phyloP scores from a whole-genome alignment of 225 moss, liverwort and hornwort species.

The Climacium dendroides region DNA sequence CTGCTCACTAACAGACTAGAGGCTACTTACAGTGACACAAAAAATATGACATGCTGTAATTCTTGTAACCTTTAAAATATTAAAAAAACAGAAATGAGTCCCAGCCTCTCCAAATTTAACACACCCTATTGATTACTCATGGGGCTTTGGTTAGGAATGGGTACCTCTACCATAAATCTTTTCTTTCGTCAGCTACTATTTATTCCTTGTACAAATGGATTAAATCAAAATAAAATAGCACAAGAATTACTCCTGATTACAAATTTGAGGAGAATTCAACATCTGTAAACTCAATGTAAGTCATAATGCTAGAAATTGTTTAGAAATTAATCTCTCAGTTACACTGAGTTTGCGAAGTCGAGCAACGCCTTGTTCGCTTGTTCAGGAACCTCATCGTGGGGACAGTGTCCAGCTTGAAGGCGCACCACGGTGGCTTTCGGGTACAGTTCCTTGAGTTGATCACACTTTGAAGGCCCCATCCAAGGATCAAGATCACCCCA shows the following conservation, averaged over 20 bases:
- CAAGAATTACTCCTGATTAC: background rate
- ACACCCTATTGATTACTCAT: too few relatives aligned
- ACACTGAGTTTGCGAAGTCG: constrained; percentile 22
- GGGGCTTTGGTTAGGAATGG: too few relatives aligned
- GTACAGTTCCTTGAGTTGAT: constrained; percentile 51
- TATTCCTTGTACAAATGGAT: background rate
- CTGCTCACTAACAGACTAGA: too few relatives aligned
- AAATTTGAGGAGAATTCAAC: background rate
- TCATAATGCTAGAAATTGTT: background rate
- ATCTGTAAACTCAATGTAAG: background rate
- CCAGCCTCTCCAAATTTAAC: too few relatives aligned
- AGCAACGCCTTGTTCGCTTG: constrained; percentile 60
- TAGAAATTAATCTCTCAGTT: background rate
- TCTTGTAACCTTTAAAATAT: too few relatives aligned
- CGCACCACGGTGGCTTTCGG: constrained; percentile 59
- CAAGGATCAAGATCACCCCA: constrained; percentile 95
- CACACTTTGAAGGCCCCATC: constrained; percentile 73
- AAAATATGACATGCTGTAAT: too few relatives aligned
- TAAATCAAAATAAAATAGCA: background rate
- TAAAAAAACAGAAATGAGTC: too few relatives aligned
- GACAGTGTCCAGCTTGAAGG: constrained; percentile 88
- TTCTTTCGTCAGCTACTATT: background rate
- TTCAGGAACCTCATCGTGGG: constrained; percentile 82
- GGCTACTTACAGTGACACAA: too few relatives aligned
- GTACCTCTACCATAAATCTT: too few relatives aligned